A percentile compares a stretch with the other conserved stretches of the same genome.
Evolutionary conservation across 129 eudicot genomes (phyloP).

Genomic region (Apium graveolens): DNA sequence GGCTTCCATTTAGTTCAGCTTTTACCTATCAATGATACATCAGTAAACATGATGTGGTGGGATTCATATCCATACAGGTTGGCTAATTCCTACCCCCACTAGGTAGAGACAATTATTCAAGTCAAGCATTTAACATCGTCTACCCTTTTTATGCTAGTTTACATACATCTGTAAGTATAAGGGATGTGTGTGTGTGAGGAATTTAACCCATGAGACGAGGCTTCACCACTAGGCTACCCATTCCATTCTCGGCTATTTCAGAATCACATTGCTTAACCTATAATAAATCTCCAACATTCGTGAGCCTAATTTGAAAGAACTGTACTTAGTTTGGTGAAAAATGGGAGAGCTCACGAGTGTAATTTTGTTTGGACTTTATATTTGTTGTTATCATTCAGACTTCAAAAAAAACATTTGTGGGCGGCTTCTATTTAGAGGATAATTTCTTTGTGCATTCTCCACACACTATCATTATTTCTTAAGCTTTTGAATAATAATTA

Average conservation of each 20-base stretch:
- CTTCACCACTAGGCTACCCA: neutral
- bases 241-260: neutral
- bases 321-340: neutral
- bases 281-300: neutral
- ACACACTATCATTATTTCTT: neutral
- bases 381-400: neutral
- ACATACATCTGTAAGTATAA: neutral
- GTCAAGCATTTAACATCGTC: neutral
- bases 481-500: neutral
- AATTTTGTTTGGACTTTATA: neutral
- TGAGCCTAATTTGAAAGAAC: neutral
- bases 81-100: neutral
- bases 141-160: neutral
- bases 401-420: neutral
- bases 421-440: neutral
- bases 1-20: conserved; percentile 97
- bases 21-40: conserved; percentile 93
- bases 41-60: conserved; percentile 98
- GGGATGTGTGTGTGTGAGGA: neutral
- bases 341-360: neutral
- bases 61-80: conserved; percentile 98
- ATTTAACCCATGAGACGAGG: neutral
- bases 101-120: neutral
- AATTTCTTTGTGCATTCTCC: neutral
- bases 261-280: neutral